Evolutionary conservation across 2,329 filamentous ascomycete genomes (phyloP), one percentile per base, ranked within the genome.

Genomic region (Aureobasidium vineae): DNA sequence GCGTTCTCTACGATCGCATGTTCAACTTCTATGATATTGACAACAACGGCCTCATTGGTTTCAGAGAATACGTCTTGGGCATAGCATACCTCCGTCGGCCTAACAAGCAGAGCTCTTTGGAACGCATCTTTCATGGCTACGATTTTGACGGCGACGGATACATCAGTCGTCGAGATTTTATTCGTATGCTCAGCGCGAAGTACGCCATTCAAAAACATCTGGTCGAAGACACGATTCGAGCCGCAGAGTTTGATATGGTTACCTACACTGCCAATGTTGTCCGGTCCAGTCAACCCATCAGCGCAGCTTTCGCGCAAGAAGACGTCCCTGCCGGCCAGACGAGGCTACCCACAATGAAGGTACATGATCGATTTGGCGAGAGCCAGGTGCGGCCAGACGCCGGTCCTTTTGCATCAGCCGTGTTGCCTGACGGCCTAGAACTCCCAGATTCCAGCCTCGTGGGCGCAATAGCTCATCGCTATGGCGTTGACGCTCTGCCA

Each of bases 11-110:
- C 74, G 94, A 99, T 76, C 90, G 95, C 71, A 95, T 97, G 85
- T 99, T 98, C 78, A 87, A 90, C 60, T 97, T 97, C 76, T 99
- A 97, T 76, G 95, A 99, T 77, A 90, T 88, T 38, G 94, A 98
- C 75, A 85, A 87, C 49, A 92, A 99, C 74, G 90, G 90, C 26
- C 81, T 96, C 8, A 97, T 99, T 72, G 90, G 91, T 8, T 98
- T 99, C 71, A 85, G 91, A 57, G 95, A 99, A 75, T 99, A 97
- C 73, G 80, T 98, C 28, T 87, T 89, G 66, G 95, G 92, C 0
- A 82, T 97, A 56, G 88, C 92, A 5, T 84, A 84, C 60, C 79
- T 89, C 67, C 84, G 85, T 67, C 81, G 83, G 31, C 83, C 84
- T 65, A 80, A 80, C 65, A 83, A 83, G 28, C 79, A 89, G 71